Evolutionary conservation across 2,329 filamentous ascomycete species (phyloP).

Genomic region (Diaporthe ampelina): DNA sequence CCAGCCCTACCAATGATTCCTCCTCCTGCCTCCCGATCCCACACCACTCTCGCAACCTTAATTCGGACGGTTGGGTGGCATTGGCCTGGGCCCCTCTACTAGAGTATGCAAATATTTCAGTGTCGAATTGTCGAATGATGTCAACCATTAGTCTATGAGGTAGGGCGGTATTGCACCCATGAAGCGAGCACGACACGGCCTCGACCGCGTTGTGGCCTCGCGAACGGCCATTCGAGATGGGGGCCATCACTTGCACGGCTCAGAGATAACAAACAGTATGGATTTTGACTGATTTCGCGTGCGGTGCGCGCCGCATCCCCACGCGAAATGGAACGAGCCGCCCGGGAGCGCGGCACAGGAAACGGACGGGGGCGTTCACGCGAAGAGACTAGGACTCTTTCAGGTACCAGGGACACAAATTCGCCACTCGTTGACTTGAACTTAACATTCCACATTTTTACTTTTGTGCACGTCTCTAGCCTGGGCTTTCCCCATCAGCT

Average conservation of each 20-base stretch:
- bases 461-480: background rate
- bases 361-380: background rate
- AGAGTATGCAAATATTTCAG: constrained; percentile 1
- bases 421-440: background rate
- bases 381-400: background rate
- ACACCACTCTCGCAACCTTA: constrained; percentile 30
- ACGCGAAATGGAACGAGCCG: background rate
- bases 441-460: background rate
- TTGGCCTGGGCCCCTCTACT: background rate
- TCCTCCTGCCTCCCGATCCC: background rate
- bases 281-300: background rate
- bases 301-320: background rate
- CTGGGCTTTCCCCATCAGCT: too few species aligned
- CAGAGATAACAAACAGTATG: background rate
- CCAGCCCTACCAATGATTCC: constrained; percentile 25
- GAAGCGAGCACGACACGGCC: background rate
- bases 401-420: background rate
- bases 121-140: constrained; percentile 19
- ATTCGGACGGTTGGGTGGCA: constrained; percentile 26
- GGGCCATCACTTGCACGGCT: background rate
- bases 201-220: background rate
- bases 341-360: background rate
- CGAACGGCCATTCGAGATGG: background rate
- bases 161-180: background rate
- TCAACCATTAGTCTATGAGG: background rate